A percentile compares a stretch with the other conserved stretches of the same genome.
These are phyloP conservation scores for Kwoniella sp. DNA, from an alignment of 768 basidiomycete species.

Conservation along the genomic window DNA sequence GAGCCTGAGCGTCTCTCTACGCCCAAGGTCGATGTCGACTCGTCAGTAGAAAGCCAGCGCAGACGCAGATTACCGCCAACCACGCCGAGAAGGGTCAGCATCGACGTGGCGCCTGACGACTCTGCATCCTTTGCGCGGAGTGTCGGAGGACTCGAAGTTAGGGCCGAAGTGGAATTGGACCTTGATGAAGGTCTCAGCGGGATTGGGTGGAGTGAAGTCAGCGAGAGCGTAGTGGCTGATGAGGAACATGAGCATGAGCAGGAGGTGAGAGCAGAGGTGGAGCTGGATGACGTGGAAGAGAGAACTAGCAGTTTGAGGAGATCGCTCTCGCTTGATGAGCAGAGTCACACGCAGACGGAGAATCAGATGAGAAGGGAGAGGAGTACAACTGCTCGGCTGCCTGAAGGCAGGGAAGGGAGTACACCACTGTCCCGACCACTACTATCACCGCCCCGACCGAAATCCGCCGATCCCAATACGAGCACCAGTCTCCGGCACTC, in stretches of 20 bases:
- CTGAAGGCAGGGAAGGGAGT: not conserved
- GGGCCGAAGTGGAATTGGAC: constrained; percentile 42
- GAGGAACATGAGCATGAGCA: not conserved
- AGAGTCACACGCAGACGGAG: not conserved
- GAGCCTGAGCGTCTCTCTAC: not conserved
- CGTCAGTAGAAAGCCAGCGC: not conserved
- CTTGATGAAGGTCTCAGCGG: constrained; percentile 29
- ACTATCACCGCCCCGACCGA: not conserved
- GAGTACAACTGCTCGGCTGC: not conserved
- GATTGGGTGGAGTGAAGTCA: constrained; percentile 15
- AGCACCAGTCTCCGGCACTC: not conserved
- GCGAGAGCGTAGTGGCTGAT: constrained; percentile 11
- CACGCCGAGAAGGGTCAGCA: constrained; percentile 34
- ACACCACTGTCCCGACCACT: not conserved
- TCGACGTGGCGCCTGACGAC: constrained; percentile 43
- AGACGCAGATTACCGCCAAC: not conserved
- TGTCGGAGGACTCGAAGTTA: constrained; percentile 25
- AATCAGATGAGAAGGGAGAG: not conserved
- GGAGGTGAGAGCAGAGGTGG: not conserved
- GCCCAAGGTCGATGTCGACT: not conserved
- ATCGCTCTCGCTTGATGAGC: not conserved
- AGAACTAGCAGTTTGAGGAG: not conserved
- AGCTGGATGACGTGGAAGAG: constrained; percentile 3
- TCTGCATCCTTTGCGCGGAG: constrained; percentile 34
- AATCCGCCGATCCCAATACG: not conserved